Conservation (phyloP, 1,284 basidiomycete species). For the Stygiomarasmius scandens region DNA sequence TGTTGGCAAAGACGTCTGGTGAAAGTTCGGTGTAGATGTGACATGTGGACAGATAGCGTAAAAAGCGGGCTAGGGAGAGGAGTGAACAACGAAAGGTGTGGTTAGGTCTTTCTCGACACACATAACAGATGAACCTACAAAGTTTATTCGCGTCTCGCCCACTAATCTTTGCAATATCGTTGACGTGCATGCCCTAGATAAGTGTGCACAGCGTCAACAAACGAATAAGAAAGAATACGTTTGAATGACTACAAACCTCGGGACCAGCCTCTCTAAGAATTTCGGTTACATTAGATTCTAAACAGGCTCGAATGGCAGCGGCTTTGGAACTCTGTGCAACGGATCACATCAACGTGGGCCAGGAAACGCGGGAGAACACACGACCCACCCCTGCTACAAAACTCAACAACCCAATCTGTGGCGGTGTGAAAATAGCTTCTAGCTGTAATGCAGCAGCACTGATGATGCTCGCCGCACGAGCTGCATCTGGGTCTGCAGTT, state of each 20-base stretch:
- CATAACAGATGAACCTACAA: constrained; percentile 17
- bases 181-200: constrained; percentile 25
- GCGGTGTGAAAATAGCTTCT: constrained; percentile 33
- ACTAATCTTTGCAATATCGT: constrained; percentile 25
- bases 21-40: constrained; percentile 31
- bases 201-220: no score
- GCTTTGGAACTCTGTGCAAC: constrained; percentile 18
- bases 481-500: constrained; percentile 24
- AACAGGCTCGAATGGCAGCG: constrained; percentile 28
- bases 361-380: no score
- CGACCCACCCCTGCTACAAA: constrained; percentile 31
- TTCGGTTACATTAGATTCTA: constrained; percentile 36
- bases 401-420: constrained; percentile 30
- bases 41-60: constrained; percentile 30
- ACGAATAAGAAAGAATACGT: background rate
- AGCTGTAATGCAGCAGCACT: constrained; percentile 41
- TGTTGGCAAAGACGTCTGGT: constrained; percentile 34
- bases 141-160: constrained; percentile 27
- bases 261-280: constrained; percentile 38
- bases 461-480: constrained; percentile 34
- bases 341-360: no score
- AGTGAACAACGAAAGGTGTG: background rate
- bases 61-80: constrained; percentile 26
- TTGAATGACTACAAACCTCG: constrained; percentile 20
- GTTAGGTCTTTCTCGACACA: background rate